These are phyloP conservation scores for Gossypium aridum DNA, from an alignment of 441 rosid species.

Conservation along the genomic window DNA sequence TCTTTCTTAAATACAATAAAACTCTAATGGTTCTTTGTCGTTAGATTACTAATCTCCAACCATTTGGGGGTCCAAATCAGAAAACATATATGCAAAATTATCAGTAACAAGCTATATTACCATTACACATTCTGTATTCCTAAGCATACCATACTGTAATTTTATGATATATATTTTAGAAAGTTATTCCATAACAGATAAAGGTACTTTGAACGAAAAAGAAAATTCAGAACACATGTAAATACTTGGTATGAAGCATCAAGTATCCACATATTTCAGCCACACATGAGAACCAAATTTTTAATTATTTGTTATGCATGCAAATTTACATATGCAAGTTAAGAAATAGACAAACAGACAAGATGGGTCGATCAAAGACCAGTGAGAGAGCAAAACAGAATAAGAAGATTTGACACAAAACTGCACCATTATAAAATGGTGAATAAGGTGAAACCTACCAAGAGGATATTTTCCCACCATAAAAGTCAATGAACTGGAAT, in stretches of 20 bases:
- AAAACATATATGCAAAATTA: not conserved
- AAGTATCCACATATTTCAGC: not conserved
- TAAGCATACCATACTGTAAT: not conserved
- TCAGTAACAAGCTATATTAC: not conserved
- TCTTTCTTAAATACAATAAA: not conserved
- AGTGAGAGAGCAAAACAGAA: not conserved
- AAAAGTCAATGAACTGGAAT: slow-evolving; percentile 75
- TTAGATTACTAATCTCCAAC: not conserved
- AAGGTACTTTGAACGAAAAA: not conserved
- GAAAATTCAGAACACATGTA: not conserved
- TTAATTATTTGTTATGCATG: not conserved
- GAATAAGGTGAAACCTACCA: slow-evolving; percentile 30
- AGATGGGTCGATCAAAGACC: not conserved
- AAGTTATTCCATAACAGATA: not conserved
- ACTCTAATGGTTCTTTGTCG: not conserved
- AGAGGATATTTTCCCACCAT: slow-evolving; percentile 66
- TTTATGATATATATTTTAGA: not conserved
- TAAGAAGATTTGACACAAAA: not conserved
- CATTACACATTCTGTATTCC: not conserved
- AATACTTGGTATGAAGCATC: not conserved
- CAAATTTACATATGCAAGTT: not conserved
- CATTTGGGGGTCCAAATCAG: not conserved
- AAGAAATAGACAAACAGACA: not conserved
- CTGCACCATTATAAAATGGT: not conserved
- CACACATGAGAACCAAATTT: not conserved